Conservation (phyloP, 2,329 filamentous ascomycete genomes). For the Harringtonia lauricola region DNA sequence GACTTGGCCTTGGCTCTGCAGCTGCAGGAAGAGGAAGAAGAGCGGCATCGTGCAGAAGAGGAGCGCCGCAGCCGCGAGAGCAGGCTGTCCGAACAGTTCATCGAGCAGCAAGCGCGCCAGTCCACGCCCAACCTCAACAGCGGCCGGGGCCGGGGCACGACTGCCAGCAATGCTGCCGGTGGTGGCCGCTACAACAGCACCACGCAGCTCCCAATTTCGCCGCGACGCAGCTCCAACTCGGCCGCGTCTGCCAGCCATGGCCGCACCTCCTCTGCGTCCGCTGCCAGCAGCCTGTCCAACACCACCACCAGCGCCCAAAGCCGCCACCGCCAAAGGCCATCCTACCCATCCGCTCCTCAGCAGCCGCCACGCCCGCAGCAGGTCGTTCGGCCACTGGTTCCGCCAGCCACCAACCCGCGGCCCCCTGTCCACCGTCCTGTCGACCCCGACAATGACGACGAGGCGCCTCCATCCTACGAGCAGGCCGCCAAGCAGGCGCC, state of each 20-base stretch:
- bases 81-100: slow-evolving; percentile 57
- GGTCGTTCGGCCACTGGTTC: not conserved
- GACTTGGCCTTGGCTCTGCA: slow-evolving; percentile 83
- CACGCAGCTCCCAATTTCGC: slow-evolving; percentile 1
- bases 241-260: not conserved
- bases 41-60: slow-evolving; percentile 52
- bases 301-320: slow-evolving; percentile 1
- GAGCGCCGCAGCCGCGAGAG: slow-evolving; percentile 55
- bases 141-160: slow-evolving; percentile 18
- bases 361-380: not conserved
- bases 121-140: slow-evolving; percentile 18
- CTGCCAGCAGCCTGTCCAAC: not conserved
- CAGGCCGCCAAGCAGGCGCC: slow-evolving; percentile 40
- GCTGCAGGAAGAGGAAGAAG: slow-evolving; percentile 88
- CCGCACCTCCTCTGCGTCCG: not conserved
- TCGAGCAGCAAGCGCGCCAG: slow-evolving; percentile 49
- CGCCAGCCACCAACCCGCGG: not conserved
- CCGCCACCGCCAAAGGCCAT: not conserved
- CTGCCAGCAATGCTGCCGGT: slow-evolving; percentile 4
- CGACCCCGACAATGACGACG: slow-evolving; percentile 27
- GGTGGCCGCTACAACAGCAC: slow-evolving; percentile 4
- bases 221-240: slow-evolving; percentile 25
- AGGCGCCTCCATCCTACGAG: slow-evolving; percentile 47
- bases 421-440: slow-evolving; percentile 22
- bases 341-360: not conserved